Conservation (phyloP, 2,329 filamentous ascomycete genomes). For the Ophiostoma triangulosporum region DNA sequence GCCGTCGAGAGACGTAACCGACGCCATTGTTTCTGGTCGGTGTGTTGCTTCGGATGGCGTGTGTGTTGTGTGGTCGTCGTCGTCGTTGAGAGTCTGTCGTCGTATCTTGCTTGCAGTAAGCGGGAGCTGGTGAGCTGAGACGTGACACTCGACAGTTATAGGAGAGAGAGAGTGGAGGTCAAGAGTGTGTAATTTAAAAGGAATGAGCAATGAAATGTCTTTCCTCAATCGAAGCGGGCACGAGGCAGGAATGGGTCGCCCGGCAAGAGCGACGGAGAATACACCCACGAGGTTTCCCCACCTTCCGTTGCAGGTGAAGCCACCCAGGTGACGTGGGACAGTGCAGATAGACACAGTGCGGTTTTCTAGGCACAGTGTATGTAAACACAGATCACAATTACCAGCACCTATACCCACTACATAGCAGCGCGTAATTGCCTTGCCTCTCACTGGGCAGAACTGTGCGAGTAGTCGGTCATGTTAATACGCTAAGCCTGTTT, state of each 20-base stretch:
- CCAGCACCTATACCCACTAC: neutral
- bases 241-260: constrained; percentile 10
- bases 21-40: constrained; percentile 37
- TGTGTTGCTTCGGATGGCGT: neutral
- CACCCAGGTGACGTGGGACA: constrained; percentile 6
- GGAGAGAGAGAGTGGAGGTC: neutral
- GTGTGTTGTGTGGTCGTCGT: neutral
- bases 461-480: neutral
- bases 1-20: constrained; percentile 83
- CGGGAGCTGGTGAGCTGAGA: neutral
- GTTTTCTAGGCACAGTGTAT: neutral
- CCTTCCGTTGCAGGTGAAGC: neutral
- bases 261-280: constrained; percentile 2
- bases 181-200: neutral
- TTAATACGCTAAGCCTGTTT: neutral
- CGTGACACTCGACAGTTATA: no score
- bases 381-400: neutral
- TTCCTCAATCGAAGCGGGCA: neutral
- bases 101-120: neutral
- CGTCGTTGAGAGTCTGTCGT: neutral
- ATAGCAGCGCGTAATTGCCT: neutral
- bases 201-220: neutral
- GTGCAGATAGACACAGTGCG: neutral
- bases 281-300: neutral
- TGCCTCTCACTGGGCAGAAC: neutral